Evolutionary conservation across 305 asterid species (phyloP), one percentile per base, ranked within the genome.

Genomic region (Lippia alba): DNA sequence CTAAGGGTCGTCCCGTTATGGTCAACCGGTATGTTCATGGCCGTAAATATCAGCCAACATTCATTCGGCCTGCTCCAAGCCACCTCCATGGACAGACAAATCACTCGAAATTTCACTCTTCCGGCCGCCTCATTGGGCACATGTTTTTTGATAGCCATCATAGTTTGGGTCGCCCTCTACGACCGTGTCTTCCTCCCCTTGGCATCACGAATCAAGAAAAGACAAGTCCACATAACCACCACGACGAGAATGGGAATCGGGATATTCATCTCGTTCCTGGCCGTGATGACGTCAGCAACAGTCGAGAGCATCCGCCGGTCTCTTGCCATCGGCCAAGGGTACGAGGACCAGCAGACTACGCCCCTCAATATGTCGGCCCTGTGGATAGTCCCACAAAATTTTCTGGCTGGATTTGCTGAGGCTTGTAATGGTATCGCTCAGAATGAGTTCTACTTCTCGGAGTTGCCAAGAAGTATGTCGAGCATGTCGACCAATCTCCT

Each of bases 121-220:
- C 97, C 98, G 5, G 86, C 97, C 9, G 98, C 94, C 71, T 93
- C 98, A 0, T 86, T 93, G 6, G 68, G 81, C 65, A 70, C 72
- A 36, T 86, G 89, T 7, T 12, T 65, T 0, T 61, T 93, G 0
- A 12, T 76, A 20, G 33, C 92, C 24, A 65, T 83, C 12, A 74
- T 84, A 53, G 0, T 89, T 8, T 93, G 97, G 97, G 74, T 91
- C 3, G 65, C 69, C 7, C 65, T 93, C 5, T 93, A 93, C 34
- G 92, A 91, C 34, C 85, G 91, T 0, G 69, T 74, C 0, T 65
- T 89, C 66, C 84, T 91, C 33, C 96, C 96, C 1, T 6, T 91
- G 16, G 87, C 91, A 11, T 86, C 96, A 10, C 81, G 74, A 33
- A 53, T 91, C 66, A 70, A 30, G 74, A 82, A 87, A 12, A 71